Conservation (phyloP, 306 rosid species). For the Rosa lucieae region DNA sequence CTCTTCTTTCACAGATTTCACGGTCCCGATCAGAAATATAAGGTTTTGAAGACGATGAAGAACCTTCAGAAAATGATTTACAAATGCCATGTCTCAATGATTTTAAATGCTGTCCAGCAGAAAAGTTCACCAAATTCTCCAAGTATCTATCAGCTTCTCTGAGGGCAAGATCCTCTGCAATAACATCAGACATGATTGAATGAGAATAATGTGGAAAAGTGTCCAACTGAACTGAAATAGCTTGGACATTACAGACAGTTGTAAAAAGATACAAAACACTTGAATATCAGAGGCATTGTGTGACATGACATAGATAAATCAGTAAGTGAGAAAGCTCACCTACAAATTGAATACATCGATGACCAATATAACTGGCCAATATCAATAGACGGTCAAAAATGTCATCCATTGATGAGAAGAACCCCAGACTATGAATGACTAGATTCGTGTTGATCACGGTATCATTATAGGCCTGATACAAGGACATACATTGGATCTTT, state of each 20-base stretch:
- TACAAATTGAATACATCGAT: slow-evolving; percentile 42
- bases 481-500: slow-evolving; percentile 19
- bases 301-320: not conserved
- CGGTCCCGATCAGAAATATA: slow-evolving; percentile 27
- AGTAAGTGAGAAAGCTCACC: slow-evolving; percentile 38
- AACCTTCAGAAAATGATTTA: slow-evolving; percentile 27
- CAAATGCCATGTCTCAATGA: slow-evolving; percentile 21
- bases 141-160: slow-evolving; percentile 46
- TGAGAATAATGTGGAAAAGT: slow-evolving; percentile 3
- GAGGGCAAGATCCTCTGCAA: slow-evolving; percentile 68
- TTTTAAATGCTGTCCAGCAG: slow-evolving; percentile 32
- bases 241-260: not conserved
- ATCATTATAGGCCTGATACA: slow-evolving; percentile 42
- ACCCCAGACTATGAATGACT: slow-evolving; percentile 23
- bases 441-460: slow-evolving; percentile 24
- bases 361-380: slow-evolving; percentile 51
- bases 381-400: slow-evolving; percentile 46
- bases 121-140: slow-evolving; percentile 21
- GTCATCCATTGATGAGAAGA: slow-evolving; percentile 48
- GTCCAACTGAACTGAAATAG: not conserved
- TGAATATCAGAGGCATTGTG: not conserved
- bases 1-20: slow-evolving; percentile 36
- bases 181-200: slow-evolving; percentile 20
- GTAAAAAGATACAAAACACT: not conserved
- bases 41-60: slow-evolving; percentile 31